A percentile compares a stretch with the other conserved stretches of the same genome.
Conservation (phyloP, 257 asterid species). For the Cruciata laevipes region DNA sequence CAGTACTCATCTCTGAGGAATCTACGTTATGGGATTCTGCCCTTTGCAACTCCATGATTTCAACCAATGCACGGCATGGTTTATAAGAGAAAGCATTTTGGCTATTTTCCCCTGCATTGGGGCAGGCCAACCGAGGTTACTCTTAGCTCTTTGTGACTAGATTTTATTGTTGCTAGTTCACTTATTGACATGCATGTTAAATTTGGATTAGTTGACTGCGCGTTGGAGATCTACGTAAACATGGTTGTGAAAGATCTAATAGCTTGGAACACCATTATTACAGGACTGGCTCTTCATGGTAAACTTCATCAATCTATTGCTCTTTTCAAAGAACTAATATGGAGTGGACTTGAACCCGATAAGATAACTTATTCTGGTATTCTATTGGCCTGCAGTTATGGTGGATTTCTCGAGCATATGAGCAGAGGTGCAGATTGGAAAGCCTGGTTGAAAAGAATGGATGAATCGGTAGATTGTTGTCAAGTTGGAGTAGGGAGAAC, state of each 20-base stretch:
- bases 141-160: slow-evolving; percentile 50
- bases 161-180: slow-evolving; percentile 47
- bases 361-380: slow-evolving; percentile 40
- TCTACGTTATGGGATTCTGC: slow-evolving; percentile 37
- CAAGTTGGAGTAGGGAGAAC: slow-evolving; percentile 36
- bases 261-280: slow-evolving; percentile 55
- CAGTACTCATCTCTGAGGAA: slow-evolving; percentile 35
- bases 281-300: slow-evolving; percentile 51
- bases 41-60: slow-evolving; percentile 54
- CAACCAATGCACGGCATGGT: slow-evolving; percentile 44
- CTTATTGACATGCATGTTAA: slow-evolving; percentile 48
- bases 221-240: slow-evolving; percentile 27
- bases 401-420: slow-evolving; percentile 41
- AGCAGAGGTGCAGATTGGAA: slow-evolving; percentile 58
- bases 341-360: slow-evolving; percentile 45
- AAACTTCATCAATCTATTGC: slow-evolving; percentile 35
- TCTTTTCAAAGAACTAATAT: slow-evolving; percentile 36
- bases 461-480: slow-evolving; percentile 36
- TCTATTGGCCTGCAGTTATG: slow-evolving; percentile 52
- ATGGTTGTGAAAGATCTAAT: slow-evolving; percentile 50
- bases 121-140: slow-evolving; percentile 56
- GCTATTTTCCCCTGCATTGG: slow-evolving; percentile 34
- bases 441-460: slow-evolving; percentile 42
- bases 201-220: slow-evolving; percentile 39
- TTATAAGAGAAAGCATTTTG: slow-evolving; percentile 37